Base-by-base conservation (phyloP, 345 rosid species). In the Erucastrum elatum region DNA sequence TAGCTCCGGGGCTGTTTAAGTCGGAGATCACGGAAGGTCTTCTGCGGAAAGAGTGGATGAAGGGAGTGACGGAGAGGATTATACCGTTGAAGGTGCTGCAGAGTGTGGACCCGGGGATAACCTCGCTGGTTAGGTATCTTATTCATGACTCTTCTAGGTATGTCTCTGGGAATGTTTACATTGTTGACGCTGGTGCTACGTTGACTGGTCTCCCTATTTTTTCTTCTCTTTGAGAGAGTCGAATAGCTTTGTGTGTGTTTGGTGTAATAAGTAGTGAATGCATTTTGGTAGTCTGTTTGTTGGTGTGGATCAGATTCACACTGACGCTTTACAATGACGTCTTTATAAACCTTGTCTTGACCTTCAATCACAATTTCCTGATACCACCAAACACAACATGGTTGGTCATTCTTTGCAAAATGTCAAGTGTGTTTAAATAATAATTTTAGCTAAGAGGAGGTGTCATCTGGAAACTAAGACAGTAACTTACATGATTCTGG, bases 271-370 rank as follows among this genome's bases (percentile, higher is more conserved):
- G 66, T 31, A 66, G 41, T 33, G 53, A 66, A 44, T 68, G 62
- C 59, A 61, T 68, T 72, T 88, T 87, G 82, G 90, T 87, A 76
- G 86, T 90, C 75, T 80, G 84, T 82, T 92, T 94, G 82, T 59
- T 75, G 3, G 97, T 94, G 0, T 90, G 93, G 68, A 90, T 58
- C 81, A 85, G 4, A 74, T 80, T 88, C 5, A 94, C 88, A 74
- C 97, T 90, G 63, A 90, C 91, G 70, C 89, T 92, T 81, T 94
- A n/a, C n/a, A n/a, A n/a, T n/a, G n/a, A 94, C 95, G 51, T 94
- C 97, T 91, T 94, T 94, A 75, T 87, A 91, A 8, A 91, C 97
- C 87, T 90, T 94, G 84, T 92, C 97, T 81, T 88, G 95, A 79
- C 97, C 97, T 75, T 87, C 89, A 77, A 94, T 89, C 53, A 75